Evolutionary conservation across 768 basidiomycete species (phyloP).

Genomic region (Phylloporus arenicola): DNA sequence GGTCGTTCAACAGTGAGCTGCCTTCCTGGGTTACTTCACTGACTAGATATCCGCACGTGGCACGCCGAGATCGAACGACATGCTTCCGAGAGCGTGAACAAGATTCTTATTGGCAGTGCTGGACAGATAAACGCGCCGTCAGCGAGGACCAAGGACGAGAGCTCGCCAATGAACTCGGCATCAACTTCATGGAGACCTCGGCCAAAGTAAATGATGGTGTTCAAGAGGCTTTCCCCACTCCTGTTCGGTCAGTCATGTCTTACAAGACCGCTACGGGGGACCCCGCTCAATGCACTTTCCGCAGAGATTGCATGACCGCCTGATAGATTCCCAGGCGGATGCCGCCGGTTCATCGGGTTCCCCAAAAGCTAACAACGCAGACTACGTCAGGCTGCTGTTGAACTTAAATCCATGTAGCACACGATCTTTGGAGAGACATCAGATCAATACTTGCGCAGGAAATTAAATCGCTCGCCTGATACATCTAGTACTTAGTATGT

Average conservation of each 20-base stretch:
- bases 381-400: slow-evolving; percentile 47
- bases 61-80: slow-evolving; percentile 97
- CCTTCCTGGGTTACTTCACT: slow-evolving; percentile 6
- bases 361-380: slow-evolving; percentile 46
- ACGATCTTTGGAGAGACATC: too few species aligned
- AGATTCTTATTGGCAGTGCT: slow-evolving; percentile 98
- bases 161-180: too few species aligned
- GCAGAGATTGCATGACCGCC: slow-evolving; percentile 95
- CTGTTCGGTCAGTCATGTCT: slow-evolving; percentile 70
- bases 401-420: slow-evolving; percentile 39
- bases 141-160: slow-evolving; percentile 88
- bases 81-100: slow-evolving; percentile 98
- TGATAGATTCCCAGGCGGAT: slow-evolving; percentile 90
- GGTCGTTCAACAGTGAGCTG: slow-evolving; percentile 88
- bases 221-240: slow-evolving; percentile 96
- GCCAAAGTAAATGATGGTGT: slow-evolving; percentile 97
- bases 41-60: slow-evolving; percentile 94
- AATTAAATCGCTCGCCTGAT: too few species aligned
- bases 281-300: background rate
- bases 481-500: too few species aligned
- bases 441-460: too few species aligned
- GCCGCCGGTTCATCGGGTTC: slow-evolving; percentile 39
- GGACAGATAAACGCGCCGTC: slow-evolving; percentile 92
- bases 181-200: slow-evolving; percentile 96
- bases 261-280: background rate